phyloP scores from a whole-genome alignment of 1,284 basidiomycete species.

The Ganoderma sp. region DNA sequence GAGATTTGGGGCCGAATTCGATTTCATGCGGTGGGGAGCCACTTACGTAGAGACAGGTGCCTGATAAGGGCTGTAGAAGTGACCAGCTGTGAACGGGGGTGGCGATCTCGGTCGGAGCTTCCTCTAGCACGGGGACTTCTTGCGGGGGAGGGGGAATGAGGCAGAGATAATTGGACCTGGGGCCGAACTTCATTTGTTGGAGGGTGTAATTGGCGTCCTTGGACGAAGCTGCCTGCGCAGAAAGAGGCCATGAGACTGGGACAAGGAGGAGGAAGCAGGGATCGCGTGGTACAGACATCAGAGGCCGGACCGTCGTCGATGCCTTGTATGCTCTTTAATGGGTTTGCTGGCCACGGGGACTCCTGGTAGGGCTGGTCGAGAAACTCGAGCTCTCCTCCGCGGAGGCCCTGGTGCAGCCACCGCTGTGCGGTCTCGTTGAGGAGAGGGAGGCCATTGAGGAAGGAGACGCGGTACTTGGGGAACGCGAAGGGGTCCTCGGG shows the following conservation, averaged over 20 bases:
- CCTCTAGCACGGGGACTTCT: slow-evolving; percentile 53
- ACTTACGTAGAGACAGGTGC: slow-evolving; percentile 81
- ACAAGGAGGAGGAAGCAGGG: neutral
- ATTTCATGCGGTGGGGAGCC: slow-evolving; percentile 18
- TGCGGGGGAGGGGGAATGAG: slow-evolving; percentile 71
- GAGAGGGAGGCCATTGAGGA: slow-evolving; percentile 82
- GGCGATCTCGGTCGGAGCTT: slow-evolving; percentile 56
- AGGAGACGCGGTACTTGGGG: slow-evolving; percentile 84
- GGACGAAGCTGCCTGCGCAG: slow-evolving; percentile 37
- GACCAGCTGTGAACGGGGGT: slow-evolving; percentile 79
- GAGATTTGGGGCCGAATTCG: slow-evolving; percentile 23
- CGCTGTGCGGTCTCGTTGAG: slow-evolving; percentile 73
- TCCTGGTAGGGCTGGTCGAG: slow-evolving; percentile 66
- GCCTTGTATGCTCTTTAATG: slow-evolving; percentile 63
- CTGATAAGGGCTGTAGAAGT: slow-evolving; percentile 75
- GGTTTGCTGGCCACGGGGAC: slow-evolving; percentile 41
- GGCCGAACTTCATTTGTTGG: slow-evolving; percentile 74
- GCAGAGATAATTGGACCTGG: slow-evolving; percentile 71
- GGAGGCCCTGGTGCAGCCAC: slow-evolving; percentile 73
- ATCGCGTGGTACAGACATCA: slow-evolving; percentile 37
- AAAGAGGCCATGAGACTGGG: slow-evolving; percentile 24
- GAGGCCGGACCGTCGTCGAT: slow-evolving; percentile 42
- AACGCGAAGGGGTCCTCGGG: slow-evolving; percentile 84
- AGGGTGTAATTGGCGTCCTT: slow-evolving; percentile 48
- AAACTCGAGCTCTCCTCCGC: slow-evolving; percentile 78